Percentiles rank a stretch among this genome's conserved stretches.
Conservation (phyloP, 2,329 filamentous ascomycete species). For the Penicillium sp. region DNA sequence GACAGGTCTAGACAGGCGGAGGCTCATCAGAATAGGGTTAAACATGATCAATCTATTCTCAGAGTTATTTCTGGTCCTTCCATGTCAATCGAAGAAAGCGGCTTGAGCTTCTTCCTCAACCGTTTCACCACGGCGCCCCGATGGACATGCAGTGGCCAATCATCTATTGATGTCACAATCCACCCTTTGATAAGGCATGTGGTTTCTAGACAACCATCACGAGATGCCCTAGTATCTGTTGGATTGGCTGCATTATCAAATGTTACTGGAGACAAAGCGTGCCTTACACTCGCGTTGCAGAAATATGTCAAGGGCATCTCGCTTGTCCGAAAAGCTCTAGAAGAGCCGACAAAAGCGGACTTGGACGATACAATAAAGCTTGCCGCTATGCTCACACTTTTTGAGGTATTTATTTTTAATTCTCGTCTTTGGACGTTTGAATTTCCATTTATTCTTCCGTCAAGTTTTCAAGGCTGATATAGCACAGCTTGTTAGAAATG, state of each 20-base stretch:
- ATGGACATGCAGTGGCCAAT: not conserved
- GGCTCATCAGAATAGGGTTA: slow-evolving; percentile 2
- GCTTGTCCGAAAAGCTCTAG: slow-evolving; percentile 17
- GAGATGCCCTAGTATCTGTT: slow-evolving; percentile 22
- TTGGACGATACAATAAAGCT: not conserved
- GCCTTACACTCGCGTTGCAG: slow-evolving; percentile 18
- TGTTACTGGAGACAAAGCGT: slow-evolving; percentile 18
- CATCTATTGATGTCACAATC: not conserved
- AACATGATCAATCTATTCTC: not conserved
- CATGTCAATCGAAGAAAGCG: slow-evolving; percentile 18
- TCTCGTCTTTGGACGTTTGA: not conserved
- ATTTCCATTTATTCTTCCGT: not conserved
- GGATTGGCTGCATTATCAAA: slow-evolving; percentile 25
- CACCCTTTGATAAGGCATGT: slow-evolving; percentile 11
- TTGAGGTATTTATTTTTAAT: not conserved
- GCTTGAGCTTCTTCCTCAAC: slow-evolving; percentile 22
- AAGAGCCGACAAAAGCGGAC: slow-evolving; percentile 14
- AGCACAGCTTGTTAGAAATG: slow-evolving; percentile 18
- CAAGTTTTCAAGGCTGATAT: not conserved
- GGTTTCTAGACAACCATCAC: slow-evolving; percentile 13
- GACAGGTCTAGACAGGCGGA: slow-evolving; percentile 15
- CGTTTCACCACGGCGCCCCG: slow-evolving; percentile 17
- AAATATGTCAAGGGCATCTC: slow-evolving; percentile 20
- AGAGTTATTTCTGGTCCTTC: slow-evolving; percentile 5
- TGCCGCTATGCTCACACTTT: not conserved